These are phyloP conservation scores for Suillus subalutaceus DNA, from an alignment of 768 basidiomycete genomes.

Conservation along the genomic window DNA sequence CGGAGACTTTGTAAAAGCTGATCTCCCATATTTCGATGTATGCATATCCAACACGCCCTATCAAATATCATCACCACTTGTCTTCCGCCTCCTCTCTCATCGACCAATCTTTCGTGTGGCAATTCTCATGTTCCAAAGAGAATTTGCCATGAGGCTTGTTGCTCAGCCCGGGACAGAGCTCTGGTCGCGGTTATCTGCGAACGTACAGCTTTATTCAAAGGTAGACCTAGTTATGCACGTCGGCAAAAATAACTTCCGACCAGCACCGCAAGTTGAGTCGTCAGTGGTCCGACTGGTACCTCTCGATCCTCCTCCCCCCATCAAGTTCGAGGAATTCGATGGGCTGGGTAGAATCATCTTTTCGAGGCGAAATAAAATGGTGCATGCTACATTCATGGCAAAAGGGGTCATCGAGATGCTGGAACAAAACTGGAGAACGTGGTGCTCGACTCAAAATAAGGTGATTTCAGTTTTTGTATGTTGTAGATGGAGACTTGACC, in stretches of 20 bases:
- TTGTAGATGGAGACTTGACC: not conserved
- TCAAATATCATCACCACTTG: slow-evolving; percentile 97
- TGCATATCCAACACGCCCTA: slow-evolving; percentile 99
- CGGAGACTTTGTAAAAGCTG: slow-evolving; percentile 98
- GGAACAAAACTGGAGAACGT: slow-evolving; percentile 91
- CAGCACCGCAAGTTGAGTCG: slow-evolving; percentile 92
- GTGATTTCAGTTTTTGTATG: slow-evolving; percentile 30
- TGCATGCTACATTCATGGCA: slow-evolving; percentile 88
- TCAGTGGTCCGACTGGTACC: slow-evolving; percentile 91
- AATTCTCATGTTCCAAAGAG: slow-evolving; percentile 99
- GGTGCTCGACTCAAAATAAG: slow-evolving; percentile 81
- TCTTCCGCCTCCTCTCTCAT: slow-evolving; percentile 96
- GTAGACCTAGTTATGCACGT: slow-evolving; percentile 97
- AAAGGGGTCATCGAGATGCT: slow-evolving; percentile 95
- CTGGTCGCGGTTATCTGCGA: slow-evolving; percentile 95
- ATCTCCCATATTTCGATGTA: slow-evolving; percentile 97
- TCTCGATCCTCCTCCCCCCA: slow-evolving; percentile 91
- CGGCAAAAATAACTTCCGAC: slow-evolving; percentile 95
- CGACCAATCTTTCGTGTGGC: slow-evolving; percentile 92
- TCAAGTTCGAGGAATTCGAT: slow-evolving; percentile 97
- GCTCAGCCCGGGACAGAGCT: slow-evolving; percentile 81
- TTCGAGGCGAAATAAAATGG: slow-evolving; percentile 85
- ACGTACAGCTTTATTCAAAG: slow-evolving; percentile 96
- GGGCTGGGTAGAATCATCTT: slow-evolving; percentile 92
- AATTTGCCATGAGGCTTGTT: slow-evolving; percentile 92